Conservation (phyloP, 2,329 filamentous ascomycete genomes). For the Graphilbum sp. region DNA sequence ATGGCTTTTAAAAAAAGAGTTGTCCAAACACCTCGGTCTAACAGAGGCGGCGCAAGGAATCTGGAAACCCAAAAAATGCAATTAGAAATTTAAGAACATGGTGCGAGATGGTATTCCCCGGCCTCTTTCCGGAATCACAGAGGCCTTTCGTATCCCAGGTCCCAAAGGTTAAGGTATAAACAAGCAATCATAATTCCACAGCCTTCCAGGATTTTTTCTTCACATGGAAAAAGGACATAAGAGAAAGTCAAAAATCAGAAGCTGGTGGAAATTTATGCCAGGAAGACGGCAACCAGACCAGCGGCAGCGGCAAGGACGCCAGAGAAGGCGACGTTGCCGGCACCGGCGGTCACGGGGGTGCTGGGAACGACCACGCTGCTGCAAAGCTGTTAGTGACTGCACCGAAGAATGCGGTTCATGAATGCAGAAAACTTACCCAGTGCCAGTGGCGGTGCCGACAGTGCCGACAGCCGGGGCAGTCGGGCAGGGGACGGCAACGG, state of each 20-base stretch:
- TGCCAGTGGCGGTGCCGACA: constrained; percentile 15
- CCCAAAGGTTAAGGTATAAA: not conserved
- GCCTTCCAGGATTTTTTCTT: constrained; percentile 23
- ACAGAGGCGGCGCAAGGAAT: constrained; percentile 1
- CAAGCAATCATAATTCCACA: constrained; percentile 14
- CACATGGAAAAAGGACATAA: constrained; percentile 16
- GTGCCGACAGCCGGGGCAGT: constrained; percentile 12
- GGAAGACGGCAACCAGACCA: constrained; percentile 35
- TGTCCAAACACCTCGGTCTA: constrained; percentile 3
- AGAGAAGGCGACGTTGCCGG: constrained; percentile 35
- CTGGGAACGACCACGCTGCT: constrained; percentile 11
- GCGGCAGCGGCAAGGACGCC: constrained; percentile 36
- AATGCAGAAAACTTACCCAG: constrained; percentile 16
- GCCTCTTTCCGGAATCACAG: not conserved
- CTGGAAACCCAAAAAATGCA: constrained; percentile 12
- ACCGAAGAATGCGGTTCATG: too few species aligned
- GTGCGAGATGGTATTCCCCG: constrained; percentile 7
- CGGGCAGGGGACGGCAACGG: constrained; percentile 25
- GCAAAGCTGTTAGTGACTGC: constrained; percentile 6
- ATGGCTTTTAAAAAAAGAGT: constrained; percentile 6
- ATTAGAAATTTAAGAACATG: constrained; percentile 35
- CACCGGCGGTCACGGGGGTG: constrained; percentile 31
- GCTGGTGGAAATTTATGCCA: constrained; percentile 27
- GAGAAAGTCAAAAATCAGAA: not conserved
- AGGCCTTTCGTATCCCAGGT: not conserved